Conservation (phyloP, 108 stramenopile species). For the Cyclotella sp. region DNA sequence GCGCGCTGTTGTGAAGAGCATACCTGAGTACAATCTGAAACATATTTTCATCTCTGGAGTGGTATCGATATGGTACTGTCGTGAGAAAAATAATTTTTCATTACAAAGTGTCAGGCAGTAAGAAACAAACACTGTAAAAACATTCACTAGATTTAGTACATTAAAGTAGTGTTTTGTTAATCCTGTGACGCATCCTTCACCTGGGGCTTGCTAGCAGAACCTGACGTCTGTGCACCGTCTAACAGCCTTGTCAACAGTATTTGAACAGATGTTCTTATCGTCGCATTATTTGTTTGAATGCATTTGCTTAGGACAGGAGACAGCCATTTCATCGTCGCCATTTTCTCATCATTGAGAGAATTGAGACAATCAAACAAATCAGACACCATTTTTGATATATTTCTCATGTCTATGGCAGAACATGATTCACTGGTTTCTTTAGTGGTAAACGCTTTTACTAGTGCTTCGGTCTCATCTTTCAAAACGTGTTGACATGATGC, state of each 20-base stretch:
- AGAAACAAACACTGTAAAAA: no score
- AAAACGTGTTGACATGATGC: slow-evolving; percentile 59
- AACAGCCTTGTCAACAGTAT: slow-evolving; percentile 50
- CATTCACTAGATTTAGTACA: not conserved
- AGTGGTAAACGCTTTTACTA: slow-evolving; percentile 65
- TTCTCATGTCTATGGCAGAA: slow-evolving; percentile 46
- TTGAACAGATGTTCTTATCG: slow-evolving; percentile 55
- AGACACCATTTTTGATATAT: slow-evolving; percentile 54
- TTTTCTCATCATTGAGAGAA: slow-evolving; percentile 49
- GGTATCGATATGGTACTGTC: no score
- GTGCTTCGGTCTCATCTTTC: slow-evolving; percentile 69
- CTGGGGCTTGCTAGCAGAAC: not conserved
- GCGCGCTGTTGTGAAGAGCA: no score
- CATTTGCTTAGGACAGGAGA: slow-evolving; percentile 55
- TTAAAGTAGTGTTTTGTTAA: not conserved
- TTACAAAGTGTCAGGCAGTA: no score
- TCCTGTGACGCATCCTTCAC: not conserved
- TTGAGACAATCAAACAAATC: slow-evolving; percentile 52
- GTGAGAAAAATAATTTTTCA: no score
- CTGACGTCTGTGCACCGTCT: slow-evolving; percentile 1
- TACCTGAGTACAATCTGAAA: not conserved
- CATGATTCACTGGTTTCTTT: slow-evolving; percentile 62
- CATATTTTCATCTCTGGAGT: no score
- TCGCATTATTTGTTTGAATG: slow-evolving; percentile 58
- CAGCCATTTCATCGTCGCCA: slow-evolving; percentile 53